phyloP scores from a whole-genome alignment of 306 rosid species.

The Oxytropis ochrocephala region DNA sequence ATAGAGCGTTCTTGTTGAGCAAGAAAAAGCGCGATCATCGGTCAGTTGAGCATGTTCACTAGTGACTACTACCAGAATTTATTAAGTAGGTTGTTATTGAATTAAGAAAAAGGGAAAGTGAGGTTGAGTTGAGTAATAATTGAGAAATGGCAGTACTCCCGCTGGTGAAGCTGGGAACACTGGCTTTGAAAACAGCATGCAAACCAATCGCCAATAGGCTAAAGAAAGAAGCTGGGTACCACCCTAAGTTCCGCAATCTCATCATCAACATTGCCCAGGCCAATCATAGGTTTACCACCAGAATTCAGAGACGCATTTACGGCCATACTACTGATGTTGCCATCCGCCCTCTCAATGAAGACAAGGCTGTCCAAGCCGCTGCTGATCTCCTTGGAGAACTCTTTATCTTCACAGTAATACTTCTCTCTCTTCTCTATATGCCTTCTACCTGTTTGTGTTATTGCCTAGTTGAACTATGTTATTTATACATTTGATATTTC shows the following conservation, averaged over 20 bases:
- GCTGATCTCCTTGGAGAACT: conserved; percentile 76
- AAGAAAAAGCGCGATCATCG: too few species aligned
- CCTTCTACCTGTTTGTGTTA: conserved; percentile 22
- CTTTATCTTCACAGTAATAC: conserved; percentile 59
- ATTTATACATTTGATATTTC: neutral
- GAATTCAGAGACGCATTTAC: conserved; percentile 66
- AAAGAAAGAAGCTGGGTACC: conserved; percentile 36
- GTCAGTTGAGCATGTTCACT: too few species aligned
- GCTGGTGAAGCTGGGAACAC: conserved; percentile 35
- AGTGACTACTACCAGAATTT: too few species aligned
- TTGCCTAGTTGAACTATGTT: neutral
- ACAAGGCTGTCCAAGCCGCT: conserved; percentile 80
- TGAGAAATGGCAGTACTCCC: conserved; percentile 37
- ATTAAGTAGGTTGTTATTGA: neutral
- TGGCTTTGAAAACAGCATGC: conserved; percentile 28
- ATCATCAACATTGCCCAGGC: conserved; percentile 41
- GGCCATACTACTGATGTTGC: conserved; percentile 57
- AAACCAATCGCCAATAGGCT: conserved; percentile 44
- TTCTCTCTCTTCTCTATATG: neutral
- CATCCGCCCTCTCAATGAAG: conserved; percentile 72
- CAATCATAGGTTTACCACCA: conserved; percentile 64
- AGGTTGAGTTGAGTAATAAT: neutral
- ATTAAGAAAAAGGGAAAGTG: neutral
- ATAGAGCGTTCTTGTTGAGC: too few species aligned
- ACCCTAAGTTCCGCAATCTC: conserved; percentile 35